Percentiles rank a stretch among this genome's conserved stretches.
These are phyloP conservation scores for Solanum bulbocastanum DNA, from an alignment of 257 asterid genomes.

Conservation along the genomic window DNA sequence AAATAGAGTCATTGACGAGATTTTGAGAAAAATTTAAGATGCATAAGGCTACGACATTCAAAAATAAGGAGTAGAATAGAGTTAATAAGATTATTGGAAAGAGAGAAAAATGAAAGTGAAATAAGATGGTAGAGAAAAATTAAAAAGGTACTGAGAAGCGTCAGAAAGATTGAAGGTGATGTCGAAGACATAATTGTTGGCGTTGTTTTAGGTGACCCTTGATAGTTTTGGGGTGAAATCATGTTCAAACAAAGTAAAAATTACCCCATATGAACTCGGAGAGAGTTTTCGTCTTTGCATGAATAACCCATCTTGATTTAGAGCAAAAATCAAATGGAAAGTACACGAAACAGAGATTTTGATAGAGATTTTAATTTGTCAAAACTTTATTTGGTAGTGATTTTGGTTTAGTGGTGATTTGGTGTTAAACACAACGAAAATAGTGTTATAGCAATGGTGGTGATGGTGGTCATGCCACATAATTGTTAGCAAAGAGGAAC, in stretches of 20 bases:
- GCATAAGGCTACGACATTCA: not conserved
- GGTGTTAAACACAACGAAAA: not conserved
- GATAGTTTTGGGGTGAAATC: not conserved
- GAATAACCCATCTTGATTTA: not conserved
- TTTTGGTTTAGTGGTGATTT: not conserved
- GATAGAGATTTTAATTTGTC: not conserved
- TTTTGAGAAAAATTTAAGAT: not conserved
- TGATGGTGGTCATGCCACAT: not conserved
- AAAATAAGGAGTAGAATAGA: not conserved
- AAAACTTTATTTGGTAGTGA: no score
- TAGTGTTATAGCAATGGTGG: not conserved
- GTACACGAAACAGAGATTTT: not conserved
- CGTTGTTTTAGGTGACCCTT: not conserved
- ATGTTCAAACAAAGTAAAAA: not conserved
- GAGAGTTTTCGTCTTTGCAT: not conserved
- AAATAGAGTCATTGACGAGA: not conserved
- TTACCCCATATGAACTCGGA: not conserved
- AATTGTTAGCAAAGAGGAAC: not conserved
- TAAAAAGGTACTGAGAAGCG: not conserved
- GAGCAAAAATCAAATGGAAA: not conserved
- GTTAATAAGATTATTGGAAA: not conserved
- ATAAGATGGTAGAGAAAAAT: not conserved
- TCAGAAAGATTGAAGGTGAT: not conserved
- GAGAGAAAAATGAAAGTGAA: not conserved
- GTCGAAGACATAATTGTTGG: not conserved